These are phyloP conservation scores for Penicillium hordei DNA, from an alignment of 2,329 filamentous ascomycete genomes.

Conservation along the genomic window DNA sequence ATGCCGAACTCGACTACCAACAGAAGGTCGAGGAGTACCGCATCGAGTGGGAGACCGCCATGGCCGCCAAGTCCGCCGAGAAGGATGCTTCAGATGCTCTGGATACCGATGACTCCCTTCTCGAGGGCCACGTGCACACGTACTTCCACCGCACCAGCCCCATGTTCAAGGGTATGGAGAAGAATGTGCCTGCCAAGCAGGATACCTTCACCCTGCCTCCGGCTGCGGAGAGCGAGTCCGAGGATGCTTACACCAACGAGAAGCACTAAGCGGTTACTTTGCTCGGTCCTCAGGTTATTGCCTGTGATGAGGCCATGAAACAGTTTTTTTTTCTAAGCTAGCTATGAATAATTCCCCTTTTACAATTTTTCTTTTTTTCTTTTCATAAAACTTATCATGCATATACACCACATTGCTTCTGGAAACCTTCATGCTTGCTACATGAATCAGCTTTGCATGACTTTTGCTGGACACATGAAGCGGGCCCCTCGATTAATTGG, in stretches of 20 bases:
- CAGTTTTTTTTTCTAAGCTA: not conserved
- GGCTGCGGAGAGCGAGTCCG: slow-evolving; percentile 31
- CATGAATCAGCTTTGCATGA: slow-evolving; percentile 16
- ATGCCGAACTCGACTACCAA: slow-evolving; percentile 78
- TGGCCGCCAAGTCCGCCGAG: slow-evolving; percentile 52
- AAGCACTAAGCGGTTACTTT: slow-evolving; percentile 15
- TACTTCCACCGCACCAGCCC: slow-evolving; percentile 56
- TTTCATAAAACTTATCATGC: slow-evolving; percentile 5
- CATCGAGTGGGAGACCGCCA: slow-evolving; percentile 53
- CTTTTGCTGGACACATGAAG: slow-evolving; percentile 18
- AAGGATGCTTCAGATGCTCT: slow-evolving; percentile 41
- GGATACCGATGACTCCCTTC: slow-evolving; percentile 49
- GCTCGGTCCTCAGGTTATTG: slow-evolving; percentile 1
- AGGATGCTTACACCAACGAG: slow-evolving; percentile 24
- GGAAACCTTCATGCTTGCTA: slow-evolving; percentile 7
- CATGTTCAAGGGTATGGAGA: slow-evolving; percentile 43
- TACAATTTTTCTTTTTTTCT: slow-evolving; percentile 11
- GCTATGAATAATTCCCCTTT: slow-evolving; percentile 7
- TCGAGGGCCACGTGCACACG: slow-evolving; percentile 50
- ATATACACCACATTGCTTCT: slow-evolving; percentile 9
- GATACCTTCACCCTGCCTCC: slow-evolving; percentile 38
- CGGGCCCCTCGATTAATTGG: slow-evolving; percentile 17
- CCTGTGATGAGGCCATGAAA: not conserved
- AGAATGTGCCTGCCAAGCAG: slow-evolving; percentile 27
- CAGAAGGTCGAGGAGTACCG: slow-evolving; percentile 82